Percentiles rank a stretch among this genome's conserved stretches.
Evolutionary conservation across 805 yeast genomes (phyloP).

Genomic region (Candida easanensis): DNA sequence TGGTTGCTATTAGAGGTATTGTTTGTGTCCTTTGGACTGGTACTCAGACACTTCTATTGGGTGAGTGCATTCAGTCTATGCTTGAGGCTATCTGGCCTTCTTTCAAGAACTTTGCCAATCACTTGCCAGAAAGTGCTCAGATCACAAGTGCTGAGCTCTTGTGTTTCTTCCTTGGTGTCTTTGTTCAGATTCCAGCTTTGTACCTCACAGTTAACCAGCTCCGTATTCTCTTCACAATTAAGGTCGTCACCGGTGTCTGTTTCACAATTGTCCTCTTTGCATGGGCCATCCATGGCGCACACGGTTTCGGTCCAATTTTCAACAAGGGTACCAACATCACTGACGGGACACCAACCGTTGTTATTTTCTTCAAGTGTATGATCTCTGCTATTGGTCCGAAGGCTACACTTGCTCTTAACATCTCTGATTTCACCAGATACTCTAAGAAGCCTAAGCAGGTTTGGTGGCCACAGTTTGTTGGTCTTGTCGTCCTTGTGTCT

Average conservation of each 20-base stretch:
- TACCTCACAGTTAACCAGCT: constrained; percentile 33
- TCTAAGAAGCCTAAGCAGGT: constrained; percentile 31
- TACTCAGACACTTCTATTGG: constrained; percentile 71
- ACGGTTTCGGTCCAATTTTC: constrained; percentile 28
- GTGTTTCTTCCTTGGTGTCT: constrained; percentile 33
- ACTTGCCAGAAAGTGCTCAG: constrained; percentile 19
- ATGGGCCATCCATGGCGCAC: constrained; percentile 30
- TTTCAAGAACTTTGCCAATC: constrained; percentile 37
- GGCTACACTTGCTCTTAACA: constrained; percentile 37
- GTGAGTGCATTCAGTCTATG: constrained; percentile 70
- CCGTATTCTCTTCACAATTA: constrained; percentile 34
- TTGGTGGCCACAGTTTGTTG: constrained; percentile 32
- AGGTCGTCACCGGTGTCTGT: constrained; percentile 30
- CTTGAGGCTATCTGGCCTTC: constrained; percentile 57
- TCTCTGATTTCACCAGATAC: constrained; percentile 39
- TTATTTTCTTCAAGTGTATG: constrained; percentile 27
- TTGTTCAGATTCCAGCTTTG: constrained; percentile 33
- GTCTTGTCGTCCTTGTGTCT: constrained; percentile 28
- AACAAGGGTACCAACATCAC: constrained; percentile 21
- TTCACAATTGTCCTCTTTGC: constrained; percentile 33
- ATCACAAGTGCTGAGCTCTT: constrained; percentile 31
- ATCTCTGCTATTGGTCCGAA: constrained; percentile 33
- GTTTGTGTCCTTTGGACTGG: constrained; percentile 59
- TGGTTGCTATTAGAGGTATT: constrained; percentile 31
- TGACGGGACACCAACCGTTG: constrained; percentile 24